These are phyloP conservation scores for Daldinia grandis DNA, from an alignment of 495 filamentous ascomycete genomes.

Conservation along the genomic window DNA sequence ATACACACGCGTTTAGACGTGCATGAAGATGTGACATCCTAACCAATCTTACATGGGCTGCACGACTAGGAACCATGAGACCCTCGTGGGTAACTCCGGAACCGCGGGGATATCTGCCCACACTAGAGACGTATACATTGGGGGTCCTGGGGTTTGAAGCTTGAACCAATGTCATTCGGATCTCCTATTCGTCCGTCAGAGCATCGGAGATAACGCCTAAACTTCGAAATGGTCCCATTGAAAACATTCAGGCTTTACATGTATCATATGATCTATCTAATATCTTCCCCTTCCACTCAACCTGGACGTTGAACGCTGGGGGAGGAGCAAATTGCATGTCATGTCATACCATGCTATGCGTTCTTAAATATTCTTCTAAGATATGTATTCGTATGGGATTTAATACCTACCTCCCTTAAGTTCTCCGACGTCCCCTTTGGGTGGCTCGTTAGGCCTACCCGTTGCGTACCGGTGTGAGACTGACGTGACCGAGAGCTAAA, in stretches of 20 bases:
- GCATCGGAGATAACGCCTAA: conserved; percentile 27
- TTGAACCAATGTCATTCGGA: conserved; percentile 10
- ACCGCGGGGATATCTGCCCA: conserved; percentile 36
- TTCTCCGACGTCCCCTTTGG: conserved; percentile 1
- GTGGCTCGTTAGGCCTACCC: background rate
- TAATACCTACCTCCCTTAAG: background rate
- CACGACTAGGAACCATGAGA: conserved; percentile 9
- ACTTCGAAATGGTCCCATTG: background rate
- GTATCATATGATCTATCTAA: conserved; percentile 26
- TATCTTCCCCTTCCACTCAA: conserved; percentile 1
- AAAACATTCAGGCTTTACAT: background rate
- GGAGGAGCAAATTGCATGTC: background rate
- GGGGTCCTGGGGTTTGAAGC: conserved; percentile 11
- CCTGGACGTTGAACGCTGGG: background rate
- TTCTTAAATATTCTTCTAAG: conserved; percentile 3
- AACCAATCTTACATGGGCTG: conserved; percentile 16
- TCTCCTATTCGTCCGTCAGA: conserved; percentile 4
- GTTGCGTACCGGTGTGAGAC: background rate
- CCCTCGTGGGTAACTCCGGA: conserved; percentile 33
- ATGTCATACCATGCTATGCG: background rate
- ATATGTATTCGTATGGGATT: background rate
- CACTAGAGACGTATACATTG: conserved; percentile 4
- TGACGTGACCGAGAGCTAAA: background rate
- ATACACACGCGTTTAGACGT: conserved; percentile 3
- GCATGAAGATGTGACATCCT: conserved; percentile 34